Percentiles rank a stretch among this genome's conserved stretches.
phyloP scores from a whole-genome alignment of 2,329 filamentous ascomycete genomes.

The Fusarium devonianum region DNA sequence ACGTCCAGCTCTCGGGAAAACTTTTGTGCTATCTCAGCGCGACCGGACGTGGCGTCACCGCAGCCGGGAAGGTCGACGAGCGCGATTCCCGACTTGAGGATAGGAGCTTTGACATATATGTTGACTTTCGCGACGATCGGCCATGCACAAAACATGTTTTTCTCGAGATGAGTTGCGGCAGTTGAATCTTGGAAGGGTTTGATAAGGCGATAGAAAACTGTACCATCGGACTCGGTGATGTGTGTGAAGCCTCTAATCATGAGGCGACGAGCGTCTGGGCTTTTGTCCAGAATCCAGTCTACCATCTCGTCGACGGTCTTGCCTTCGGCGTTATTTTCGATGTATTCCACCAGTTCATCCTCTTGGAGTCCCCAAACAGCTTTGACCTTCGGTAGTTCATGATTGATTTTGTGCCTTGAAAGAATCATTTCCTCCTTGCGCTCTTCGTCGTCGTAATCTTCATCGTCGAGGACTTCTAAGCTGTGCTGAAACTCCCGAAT shows the following conservation, averaged over 20 bases:
- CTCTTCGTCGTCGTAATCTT: slow-evolving; percentile 20
- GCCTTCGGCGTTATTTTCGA: no score
- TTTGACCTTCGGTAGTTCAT: slow-evolving; percentile 33
- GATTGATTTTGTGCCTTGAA: slow-evolving; percentile 6
- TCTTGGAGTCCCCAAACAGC: slow-evolving; percentile 34
- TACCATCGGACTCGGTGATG: slow-evolving; percentile 1
- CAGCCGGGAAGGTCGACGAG: slow-evolving; percentile 63
- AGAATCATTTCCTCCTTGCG: neutral
- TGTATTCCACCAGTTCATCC: slow-evolving; percentile 4
- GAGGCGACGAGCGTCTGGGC: slow-evolving; percentile 1
- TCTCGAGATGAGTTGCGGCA: neutral
- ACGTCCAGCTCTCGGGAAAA: slow-evolving; percentile 35
- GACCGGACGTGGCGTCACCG: slow-evolving; percentile 48
- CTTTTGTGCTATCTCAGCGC: slow-evolving; percentile 33
- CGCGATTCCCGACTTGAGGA: slow-evolving; percentile 57
- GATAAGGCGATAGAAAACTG: slow-evolving; percentile 21
- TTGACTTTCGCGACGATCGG: slow-evolving; percentile 48
- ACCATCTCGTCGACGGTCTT: neutral
- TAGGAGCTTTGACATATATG: slow-evolving; percentile 54
- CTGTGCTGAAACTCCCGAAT: slow-evolving; percentile 20
- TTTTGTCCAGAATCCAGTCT: slow-evolving; percentile 19
- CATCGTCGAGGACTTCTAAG: neutral
- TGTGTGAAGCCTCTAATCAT: neutral
- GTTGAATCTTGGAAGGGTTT: slow-evolving; percentile 43
- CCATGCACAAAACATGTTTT: slow-evolving; percentile 43